phyloP scores from a whole-genome alignment of 331 rosid genomes.

The Spiraea crenata region DNA sequence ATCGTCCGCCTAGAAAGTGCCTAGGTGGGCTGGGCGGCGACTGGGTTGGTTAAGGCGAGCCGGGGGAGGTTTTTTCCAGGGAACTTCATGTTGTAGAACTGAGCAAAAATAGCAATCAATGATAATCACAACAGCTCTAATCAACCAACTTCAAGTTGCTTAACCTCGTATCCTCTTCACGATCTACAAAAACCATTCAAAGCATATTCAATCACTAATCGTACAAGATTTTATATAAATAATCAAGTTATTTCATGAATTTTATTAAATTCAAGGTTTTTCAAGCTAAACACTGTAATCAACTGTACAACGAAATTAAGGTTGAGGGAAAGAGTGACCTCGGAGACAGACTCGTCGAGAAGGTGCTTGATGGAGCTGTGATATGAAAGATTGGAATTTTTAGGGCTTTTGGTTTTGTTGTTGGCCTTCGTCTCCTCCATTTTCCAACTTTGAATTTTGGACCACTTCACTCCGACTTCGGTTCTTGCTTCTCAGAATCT shows the following conservation, averaged over 20 bases:
- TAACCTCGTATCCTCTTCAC: constrained; percentile 66
- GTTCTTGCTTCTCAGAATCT: too few species aligned
- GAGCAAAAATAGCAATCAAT: constrained; percentile 76
- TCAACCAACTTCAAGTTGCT: constrained; percentile 56
- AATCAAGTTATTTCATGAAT: background rate
- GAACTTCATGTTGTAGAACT: constrained; percentile 78
- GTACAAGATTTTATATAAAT: background rate
- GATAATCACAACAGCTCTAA: constrained; percentile 56
- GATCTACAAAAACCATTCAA: constrained; percentile 37
- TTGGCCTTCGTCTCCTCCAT: constrained; percentile 30
- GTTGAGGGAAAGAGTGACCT: constrained; percentile 34
- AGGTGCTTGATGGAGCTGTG: constrained; percentile 68
- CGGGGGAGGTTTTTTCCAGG: constrained; percentile 33
- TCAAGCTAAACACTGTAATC: background rate
- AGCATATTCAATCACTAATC: background rate
- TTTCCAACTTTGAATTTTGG: background rate
- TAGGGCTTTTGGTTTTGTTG: constrained; percentile 38
- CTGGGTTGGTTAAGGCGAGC: too few species aligned
- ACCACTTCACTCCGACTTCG: background rate
- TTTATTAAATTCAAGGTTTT: background rate
- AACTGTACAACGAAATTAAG: background rate
- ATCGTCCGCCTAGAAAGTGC: too few species aligned
- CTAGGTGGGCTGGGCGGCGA: too few species aligned
- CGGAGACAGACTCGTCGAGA: constrained; percentile 72
- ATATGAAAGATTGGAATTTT: constrained; percentile 73